Conservation (phyloP, 208 protist species). For the Acanthamoeba lenticulata region DNA sequence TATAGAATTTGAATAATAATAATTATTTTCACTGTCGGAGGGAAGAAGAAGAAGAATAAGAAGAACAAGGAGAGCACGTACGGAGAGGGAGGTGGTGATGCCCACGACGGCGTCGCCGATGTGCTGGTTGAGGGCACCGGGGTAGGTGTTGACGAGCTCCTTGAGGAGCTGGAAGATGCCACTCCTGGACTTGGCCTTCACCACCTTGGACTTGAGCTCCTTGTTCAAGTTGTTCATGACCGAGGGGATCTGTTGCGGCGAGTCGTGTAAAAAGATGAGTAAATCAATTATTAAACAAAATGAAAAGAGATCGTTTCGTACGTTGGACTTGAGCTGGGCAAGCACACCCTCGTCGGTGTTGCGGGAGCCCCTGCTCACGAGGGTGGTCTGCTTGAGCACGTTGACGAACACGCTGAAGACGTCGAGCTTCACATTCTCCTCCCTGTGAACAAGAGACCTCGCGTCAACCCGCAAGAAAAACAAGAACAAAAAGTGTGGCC, state of each 20-base stretch:
- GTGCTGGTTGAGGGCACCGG: slow-evolving; percentile 71
- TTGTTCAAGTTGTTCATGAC: slow-evolving; percentile 76
- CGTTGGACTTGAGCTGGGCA: slow-evolving; percentile 41
- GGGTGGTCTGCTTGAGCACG: slow-evolving; percentile 81
- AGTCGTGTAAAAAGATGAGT: not conserved
- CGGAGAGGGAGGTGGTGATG: slow-evolving; percentile 73
- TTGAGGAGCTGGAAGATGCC: slow-evolving; percentile 82
- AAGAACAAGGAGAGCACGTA: not conserved
- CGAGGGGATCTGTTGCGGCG: slow-evolving; percentile 70
- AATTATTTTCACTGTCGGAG: no score
- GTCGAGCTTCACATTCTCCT: slow-evolving; percentile 78
- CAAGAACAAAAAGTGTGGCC: no score
- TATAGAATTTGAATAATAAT: no score
- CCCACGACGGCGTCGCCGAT: slow-evolving; percentile 74
- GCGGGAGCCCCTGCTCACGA: slow-evolving; percentile 9
- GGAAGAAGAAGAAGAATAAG: slow-evolving; percentile 1
- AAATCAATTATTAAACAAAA: not conserved
- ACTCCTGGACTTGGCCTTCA: slow-evolving; percentile 81
- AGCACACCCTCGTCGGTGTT: slow-evolving; percentile 30
- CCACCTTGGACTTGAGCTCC: slow-evolving; percentile 83
- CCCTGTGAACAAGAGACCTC: not conserved
- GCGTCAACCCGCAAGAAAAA: no score
- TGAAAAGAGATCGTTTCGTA: not conserved
- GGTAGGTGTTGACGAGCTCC: slow-evolving; percentile 78
- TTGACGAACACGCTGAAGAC: slow-evolving; percentile 86